Conservation (phyloP, 164 flowering plant species). For the Vitis rotundifolia region DNA sequence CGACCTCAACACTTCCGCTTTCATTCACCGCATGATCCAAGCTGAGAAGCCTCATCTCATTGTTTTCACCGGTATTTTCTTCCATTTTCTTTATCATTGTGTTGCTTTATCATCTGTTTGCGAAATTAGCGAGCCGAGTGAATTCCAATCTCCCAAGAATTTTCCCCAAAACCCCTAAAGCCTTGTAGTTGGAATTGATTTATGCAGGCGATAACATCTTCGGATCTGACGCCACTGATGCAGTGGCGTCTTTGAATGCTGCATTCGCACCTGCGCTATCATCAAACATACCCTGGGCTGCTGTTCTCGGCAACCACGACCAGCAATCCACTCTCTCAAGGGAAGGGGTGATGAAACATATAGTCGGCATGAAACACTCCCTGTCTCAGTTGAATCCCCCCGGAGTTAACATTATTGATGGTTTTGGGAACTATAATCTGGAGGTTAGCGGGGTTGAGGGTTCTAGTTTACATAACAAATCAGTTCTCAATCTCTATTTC, state of each 20-base stretch:
- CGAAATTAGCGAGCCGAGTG: background rate
- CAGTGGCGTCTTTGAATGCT: conserved; percentile 66
- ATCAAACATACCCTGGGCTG: conserved; percentile 87
- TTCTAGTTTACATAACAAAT: conserved; percentile 64
- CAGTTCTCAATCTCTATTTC: conserved; percentile 81
- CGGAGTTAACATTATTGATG: conserved; percentile 55
- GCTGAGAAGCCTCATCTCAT: conserved; percentile 88
- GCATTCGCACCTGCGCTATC: conserved; percentile 76
- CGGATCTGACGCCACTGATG: conserved; percentile 62
- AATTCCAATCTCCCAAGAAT: too few species aligned
- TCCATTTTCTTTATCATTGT: background rate
- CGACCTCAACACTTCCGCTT: conserved; percentile 91
- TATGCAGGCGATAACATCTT: conserved; percentile 77
- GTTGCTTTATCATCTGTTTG: background rate
- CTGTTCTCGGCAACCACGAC: conserved; percentile 94
- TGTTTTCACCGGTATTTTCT: conserved; percentile 75
- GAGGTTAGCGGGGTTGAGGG: conserved; percentile 70
- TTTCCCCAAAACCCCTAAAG: too few species aligned
- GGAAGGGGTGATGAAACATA: conserved; percentile 82
- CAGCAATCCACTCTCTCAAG: conserved; percentile 78
- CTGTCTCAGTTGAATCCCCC: conserved; percentile 64
- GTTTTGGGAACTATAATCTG: conserved; percentile 90
- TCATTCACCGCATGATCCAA: conserved; percentile 59
- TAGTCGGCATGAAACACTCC: conserved; percentile 61
- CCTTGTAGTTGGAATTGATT: background rate